Evolutionary conservation across 495 filamentous ascomycete species (phyloP), one percentile per base, ranked within the genome.

Genomic region (Cenococcum geophilum): DNA sequence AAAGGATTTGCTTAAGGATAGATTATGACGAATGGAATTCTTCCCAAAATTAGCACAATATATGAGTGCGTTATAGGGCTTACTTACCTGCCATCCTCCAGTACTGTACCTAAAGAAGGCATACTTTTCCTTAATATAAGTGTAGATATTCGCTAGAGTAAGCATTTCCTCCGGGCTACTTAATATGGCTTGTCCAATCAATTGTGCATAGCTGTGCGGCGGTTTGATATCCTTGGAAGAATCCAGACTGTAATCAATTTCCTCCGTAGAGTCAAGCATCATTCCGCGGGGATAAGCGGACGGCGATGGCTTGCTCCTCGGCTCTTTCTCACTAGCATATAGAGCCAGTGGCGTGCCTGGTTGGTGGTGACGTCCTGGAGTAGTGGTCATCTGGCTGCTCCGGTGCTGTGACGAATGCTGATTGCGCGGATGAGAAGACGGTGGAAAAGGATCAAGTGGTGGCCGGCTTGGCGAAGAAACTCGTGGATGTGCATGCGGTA

Each of bases 1-100:
- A 72, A 98, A 98, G 0, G 84, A 82, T 73, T 95, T 92, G 69
- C 95, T 96, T 52, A 98, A 73, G 2, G 95, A 97, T 20, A 98
- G 74, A 65, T 97, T 97, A 65, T 98, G 93, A 1, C 93, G 86
- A 65, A 98, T 98, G 1, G 91, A 96, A 66, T 98, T 98, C 87
- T 93, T 45, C 11, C 4, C 18, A 1, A 45, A 14, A 10, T 45
- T 45, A 45, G 40, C 4, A 45, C 40, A 45, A 10, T 45, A 10
- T 55, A n/a, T 4, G 14, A 45, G 54, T 40, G 20, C 1, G 18
- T 40, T 14, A 40, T 40, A 22, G 10, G 5, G 21, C 1, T 52
- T 5, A 59, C 63, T 59, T 27, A 89, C 88, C 83, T 96, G 95
- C 93, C 93, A 97, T 55, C 93, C 92, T 49, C 81, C 82, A 57